phyloP scores from a whole-genome alignment of 164 flowering plant genomes.

The Aristolochia contorta region DNA sequence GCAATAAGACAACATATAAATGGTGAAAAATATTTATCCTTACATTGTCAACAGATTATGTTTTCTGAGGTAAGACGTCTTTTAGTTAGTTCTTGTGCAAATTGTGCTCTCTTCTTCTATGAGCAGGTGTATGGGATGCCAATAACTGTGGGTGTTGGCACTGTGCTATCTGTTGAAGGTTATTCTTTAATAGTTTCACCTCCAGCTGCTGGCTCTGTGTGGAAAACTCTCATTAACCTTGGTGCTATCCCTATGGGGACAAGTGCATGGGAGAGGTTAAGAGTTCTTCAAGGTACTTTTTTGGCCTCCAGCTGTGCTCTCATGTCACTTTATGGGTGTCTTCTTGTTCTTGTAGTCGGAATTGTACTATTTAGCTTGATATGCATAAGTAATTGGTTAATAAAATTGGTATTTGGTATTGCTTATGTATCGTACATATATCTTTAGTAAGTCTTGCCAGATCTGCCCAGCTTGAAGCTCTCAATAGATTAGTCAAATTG shows the following conservation, averaged over 20 bases:
- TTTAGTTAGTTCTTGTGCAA: neutral
- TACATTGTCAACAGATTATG: too few relatives aligned
- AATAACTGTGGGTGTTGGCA: conserved; percentile 81
- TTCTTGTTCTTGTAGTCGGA: too few relatives aligned
- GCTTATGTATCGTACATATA: too few relatives aligned
- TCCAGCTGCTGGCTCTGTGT: conserved; percentile 55
- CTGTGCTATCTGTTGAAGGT: conserved; percentile 58
- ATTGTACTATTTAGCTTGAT: too few relatives aligned
- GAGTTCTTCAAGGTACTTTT: conserved; percentile 59
- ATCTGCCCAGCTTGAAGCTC: too few relatives aligned
- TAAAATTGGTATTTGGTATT: too few relatives aligned
- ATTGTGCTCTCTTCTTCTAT: neutral
- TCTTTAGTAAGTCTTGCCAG: too few relatives aligned
- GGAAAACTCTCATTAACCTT: conserved; percentile 55
- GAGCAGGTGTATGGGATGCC: conserved; percentile 77
- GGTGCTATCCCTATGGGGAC: conserved; percentile 80
- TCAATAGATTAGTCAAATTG: too few relatives aligned
- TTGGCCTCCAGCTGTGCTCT: neutral
- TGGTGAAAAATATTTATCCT: too few relatives aligned
- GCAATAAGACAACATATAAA: too few relatives aligned
- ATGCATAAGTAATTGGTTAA: too few relatives aligned
- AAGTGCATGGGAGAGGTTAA: conserved; percentile 66
- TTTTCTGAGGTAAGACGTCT: neutral
- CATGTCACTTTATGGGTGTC: too few relatives aligned
- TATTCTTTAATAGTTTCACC: conserved; percentile 66